Base-by-base conservation (phyloP, 1,284 basidiomycete species). In the Trichosporon coremiiforme region DNA sequence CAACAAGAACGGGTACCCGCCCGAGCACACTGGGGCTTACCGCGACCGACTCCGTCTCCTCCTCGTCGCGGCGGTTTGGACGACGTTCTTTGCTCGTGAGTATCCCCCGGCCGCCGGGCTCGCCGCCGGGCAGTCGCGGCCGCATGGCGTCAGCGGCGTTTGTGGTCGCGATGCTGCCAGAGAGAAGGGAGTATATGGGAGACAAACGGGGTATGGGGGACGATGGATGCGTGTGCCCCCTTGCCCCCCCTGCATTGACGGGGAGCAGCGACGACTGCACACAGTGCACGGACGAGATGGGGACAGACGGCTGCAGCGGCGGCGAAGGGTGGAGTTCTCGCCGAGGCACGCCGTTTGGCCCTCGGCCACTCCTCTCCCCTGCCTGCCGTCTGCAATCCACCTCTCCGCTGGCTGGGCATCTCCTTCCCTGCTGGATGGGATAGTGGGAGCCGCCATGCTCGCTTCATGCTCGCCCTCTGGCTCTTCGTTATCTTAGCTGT, bases 11-110 rank as follows among this genome's bases (percentile, higher is more conserved):
- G 82, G 81, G 0, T 84, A 84, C 75, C 84, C 84, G 12, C 72
- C 74, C 12, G 67, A 71, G 35, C 76, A 79, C 67, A 78, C 72
- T 22, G 64, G 36, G 3, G 67, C 67, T 0, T 84, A 84, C 77
- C 78, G 79, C 25, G 84, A 83, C 70, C 75, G 84, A 25, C 82
- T 84, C 65, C 76, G 84, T 63, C 82, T 85, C 68, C 64, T 82
- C 8, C 75, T 85, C 13, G 80, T 80, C 0, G 84, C 80, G 0
- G 68, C 75, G 38, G 78, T 84, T 10, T 84, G 82, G 82, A 79
- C 79, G 15, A 75, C 75, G 0, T 66, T 79, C 38, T 72, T 79
- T 25, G 75, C 75, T 12, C 62, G 82, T 84, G 70, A 76, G 82
- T 82, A 62, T 29, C 12, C 17, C 12, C 36, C 13, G n/a, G 33